Evolutionary conservation across 1,284 basidiomycete species (phyloP).

Genomic region (Lentinula novae-zelandiae): DNA sequence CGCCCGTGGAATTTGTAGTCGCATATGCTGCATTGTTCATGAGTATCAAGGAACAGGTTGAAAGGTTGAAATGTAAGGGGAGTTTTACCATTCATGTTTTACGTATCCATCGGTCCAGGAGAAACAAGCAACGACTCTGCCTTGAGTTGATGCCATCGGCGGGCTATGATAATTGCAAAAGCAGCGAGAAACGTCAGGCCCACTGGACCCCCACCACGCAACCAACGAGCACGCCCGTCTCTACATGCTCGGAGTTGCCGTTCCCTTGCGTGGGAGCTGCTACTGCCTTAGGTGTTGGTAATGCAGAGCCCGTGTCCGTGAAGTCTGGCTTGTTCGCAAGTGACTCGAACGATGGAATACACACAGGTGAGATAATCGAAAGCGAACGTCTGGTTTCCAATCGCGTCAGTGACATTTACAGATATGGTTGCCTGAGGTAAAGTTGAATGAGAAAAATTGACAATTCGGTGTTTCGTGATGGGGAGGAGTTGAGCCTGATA

Average conservation of each 20-base stretch:
- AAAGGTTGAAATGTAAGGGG: not conserved
- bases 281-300: not conserved
- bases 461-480: not conserved
- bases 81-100: not conserved
- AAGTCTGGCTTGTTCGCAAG: conserved; percentile 7
- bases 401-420: not conserved
- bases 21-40: not conserved
- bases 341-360: not conserved
- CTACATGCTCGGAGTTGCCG: not conserved
- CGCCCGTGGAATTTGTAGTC: not conserved
- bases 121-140: not conserved
- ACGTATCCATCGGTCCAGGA: not conserved
- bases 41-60: not conserved
- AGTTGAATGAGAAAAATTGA: not conserved
- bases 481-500: not conserved
- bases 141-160: not conserved
- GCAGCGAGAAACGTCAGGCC: not conserved
- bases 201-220: conserved; percentile 28
- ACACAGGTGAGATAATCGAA: conserved; percentile 7
- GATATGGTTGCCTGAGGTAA: not conserved
- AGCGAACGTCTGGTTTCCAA: conserved; percentile 3
- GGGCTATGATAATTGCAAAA: not conserved
- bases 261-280: not conserved
- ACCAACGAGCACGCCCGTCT: conserved; percentile 38
- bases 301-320: not conserved